phyloP scores from a whole-genome alignment of 306 rosid species.

The Corylus heterophylla region DNA sequence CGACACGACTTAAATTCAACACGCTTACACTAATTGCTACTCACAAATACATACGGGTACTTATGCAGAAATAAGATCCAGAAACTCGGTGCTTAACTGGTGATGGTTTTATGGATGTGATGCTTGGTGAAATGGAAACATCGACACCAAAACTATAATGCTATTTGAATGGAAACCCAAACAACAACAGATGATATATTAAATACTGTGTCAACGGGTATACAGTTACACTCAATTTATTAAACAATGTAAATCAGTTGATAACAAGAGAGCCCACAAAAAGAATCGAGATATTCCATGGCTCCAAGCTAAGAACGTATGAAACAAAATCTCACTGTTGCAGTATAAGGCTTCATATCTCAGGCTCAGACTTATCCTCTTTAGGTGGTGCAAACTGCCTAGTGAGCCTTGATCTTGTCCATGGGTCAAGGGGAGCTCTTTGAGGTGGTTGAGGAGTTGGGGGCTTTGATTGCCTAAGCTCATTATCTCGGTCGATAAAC shows the following conservation, averaged over 20 bases:
- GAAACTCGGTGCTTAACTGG: too few species aligned
- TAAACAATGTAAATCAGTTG: neutral
- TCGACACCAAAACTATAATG: too few species aligned
- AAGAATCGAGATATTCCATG: neutral
- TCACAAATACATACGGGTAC: too few species aligned
- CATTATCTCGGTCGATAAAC: conserved; percentile 81
- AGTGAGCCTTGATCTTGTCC: conserved; percentile 73
- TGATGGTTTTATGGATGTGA: too few species aligned
- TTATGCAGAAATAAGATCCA: too few species aligned
- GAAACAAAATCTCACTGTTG: conserved; percentile 10
- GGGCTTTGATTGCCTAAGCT: conserved; percentile 84
- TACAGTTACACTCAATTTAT: neutral
- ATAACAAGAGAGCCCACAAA: neutral
- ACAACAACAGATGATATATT: too few species aligned
- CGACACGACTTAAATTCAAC: too few species aligned
- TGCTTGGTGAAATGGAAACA: too few species aligned
- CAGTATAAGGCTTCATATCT: conserved; percentile 30
- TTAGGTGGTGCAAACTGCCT: conserved; percentile 81
- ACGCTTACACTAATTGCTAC: too few species aligned
- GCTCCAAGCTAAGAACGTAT: neutral
- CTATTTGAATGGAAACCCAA: too few species aligned
- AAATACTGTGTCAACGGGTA: too few species aligned
- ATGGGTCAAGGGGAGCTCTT: conserved; percentile 80
- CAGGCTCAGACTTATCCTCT: conserved; percentile 56
- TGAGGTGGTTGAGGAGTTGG: conserved; percentile 79